Evolutionary conservation across 2,329 filamentous ascomycete species (phyloP).

Genomic region (Raffaelea deltoideospora): DNA sequence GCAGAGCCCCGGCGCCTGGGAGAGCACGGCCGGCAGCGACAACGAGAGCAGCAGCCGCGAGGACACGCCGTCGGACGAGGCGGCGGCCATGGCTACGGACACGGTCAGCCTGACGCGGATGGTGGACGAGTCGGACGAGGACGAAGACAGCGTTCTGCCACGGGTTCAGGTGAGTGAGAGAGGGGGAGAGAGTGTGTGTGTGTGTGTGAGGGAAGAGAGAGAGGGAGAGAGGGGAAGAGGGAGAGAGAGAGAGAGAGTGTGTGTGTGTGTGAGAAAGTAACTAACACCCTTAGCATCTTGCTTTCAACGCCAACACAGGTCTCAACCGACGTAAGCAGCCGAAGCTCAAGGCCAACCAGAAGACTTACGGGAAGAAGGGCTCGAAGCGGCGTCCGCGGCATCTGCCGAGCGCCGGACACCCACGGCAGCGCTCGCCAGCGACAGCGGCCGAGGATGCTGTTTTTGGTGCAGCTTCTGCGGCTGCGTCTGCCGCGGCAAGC

Average conservation of each 20-base stretch:
- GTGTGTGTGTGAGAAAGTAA: too few relatives aligned
- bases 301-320: constrained; percentile 10
- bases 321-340: constrained; percentile 18
- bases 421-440: too few relatives aligned
- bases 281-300: too few relatives aligned
- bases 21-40: constrained; percentile 31
- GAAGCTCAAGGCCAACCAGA: constrained; percentile 31
- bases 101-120: constrained; percentile 5
- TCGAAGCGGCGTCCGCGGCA: constrained; percentile 10
- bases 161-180: background rate
- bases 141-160: constrained; percentile 2
- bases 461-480: background rate
- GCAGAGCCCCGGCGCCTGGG: constrained; percentile 31
- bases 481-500: background rate
- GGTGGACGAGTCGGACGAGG: constrained; percentile 22
- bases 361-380: constrained; percentile 32
- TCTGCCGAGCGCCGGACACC: background rate
- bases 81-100: constrained; percentile 14
- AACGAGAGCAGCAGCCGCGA: constrained; percentile 29
- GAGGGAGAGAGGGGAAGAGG: too few relatives aligned
- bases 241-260: too few relatives aligned
- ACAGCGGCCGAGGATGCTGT: too few relatives aligned
- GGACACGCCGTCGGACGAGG: constrained; percentile 26
- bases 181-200: background rate
- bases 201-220: too few relatives aligned